phyloP scores from a whole-genome alignment of 805 yeast genomes.

The Cyberlindnera xishuangbannaensis region DNA sequence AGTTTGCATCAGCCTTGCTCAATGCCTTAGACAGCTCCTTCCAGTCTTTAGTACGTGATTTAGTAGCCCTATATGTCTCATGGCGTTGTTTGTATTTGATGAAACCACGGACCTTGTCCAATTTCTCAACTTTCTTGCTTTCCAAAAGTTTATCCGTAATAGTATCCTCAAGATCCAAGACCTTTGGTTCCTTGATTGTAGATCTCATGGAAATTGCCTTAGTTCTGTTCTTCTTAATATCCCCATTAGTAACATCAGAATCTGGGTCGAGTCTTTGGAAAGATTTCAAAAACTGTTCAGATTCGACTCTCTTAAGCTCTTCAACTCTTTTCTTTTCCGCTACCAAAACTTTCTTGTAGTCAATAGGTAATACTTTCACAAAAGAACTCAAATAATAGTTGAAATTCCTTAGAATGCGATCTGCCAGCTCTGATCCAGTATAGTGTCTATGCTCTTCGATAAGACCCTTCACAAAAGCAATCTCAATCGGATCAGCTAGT shows the following conservation, averaged over 20 bases:
- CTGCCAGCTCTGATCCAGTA: slow-evolving; percentile 89
- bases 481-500: slow-evolving; percentile 82
- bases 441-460: slow-evolving; percentile 94
- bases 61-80: slow-evolving; percentile 78
- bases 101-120: slow-evolving; percentile 85
- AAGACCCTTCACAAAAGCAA: slow-evolving; percentile 88
- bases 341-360: slow-evolving; percentile 85
- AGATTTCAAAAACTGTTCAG: slow-evolving; percentile 57
- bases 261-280: slow-evolving; percentile 73
- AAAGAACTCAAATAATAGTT: slow-evolving; percentile 83
- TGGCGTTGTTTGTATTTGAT: slow-evolving; percentile 88
- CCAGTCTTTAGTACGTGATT: slow-evolving; percentile 84
- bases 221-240: slow-evolving; percentile 41
- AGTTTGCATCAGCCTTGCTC: slow-evolving; percentile 77
- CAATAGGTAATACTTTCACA: slow-evolving; percentile 89
- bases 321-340: slow-evolving; percentile 65
- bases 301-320: slow-evolving; percentile 50
- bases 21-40: slow-evolving; percentile 78
- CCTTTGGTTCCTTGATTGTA: slow-evolving; percentile 64
- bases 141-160: slow-evolving; percentile 63
- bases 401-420: slow-evolving; percentile 75
- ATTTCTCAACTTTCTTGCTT: slow-evolving; percentile 53
- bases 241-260: slow-evolving; percentile 86
- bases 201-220: slow-evolving; percentile 27
- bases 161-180: slow-evolving; percentile 86